Evolutionary conservation across 208 protist species (phyloP), one percentile per base, ranked within the genome.

Genomic region (Acanthamoeba lenticulata): DNA sequence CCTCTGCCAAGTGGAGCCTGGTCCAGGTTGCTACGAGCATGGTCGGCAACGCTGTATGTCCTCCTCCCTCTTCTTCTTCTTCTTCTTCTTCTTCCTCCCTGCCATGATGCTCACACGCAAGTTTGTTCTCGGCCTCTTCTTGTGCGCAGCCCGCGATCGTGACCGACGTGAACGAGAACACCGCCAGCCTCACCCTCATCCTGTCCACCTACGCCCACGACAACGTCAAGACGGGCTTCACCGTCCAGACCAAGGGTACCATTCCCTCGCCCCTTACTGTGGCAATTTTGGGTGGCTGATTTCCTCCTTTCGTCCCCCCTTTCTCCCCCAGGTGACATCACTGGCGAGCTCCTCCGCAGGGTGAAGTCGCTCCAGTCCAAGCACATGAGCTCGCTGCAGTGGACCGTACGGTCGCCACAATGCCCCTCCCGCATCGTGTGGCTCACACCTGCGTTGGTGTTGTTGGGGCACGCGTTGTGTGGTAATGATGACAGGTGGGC

Each of bases 151-250:
- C 67, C 17, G 67, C 67, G 34, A 45, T 79, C 38, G 36, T 79
- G 17, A 79, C 19, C 15, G 79, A 38, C 21, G 79, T 89, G 44
- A 89, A 89, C 45, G 32, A 89, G 79, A 89, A 89, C 44, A n/a
- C 27, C 32, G 79, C 21, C 42, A 6, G 1, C n/a, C 47, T 89
- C 52, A 60, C 44, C 27, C 3, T 89, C 44, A 60, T 89, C 36
- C 29, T 89, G 52, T 89, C 79, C n/a, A 89, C 79, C 52, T 55
- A 55, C 45, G 45, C 79, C 27, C 45, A 89, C 29, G 79, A 42
- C 79, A 89, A 17, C 2, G 36, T 38, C 79, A 89, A 89, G 79
- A 89, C 47, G 27, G 79, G 79, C 79, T 29, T 89, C 44, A 89
- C 79, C 79, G n/a, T 89, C 79, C 40, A 60, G 79, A 89, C 79